Evolutionary conservation across 352 stramenopile genomes (phyloP), one percentile per base, ranked within the genome.

Genomic region (Phytophthora podocarpi): DNA sequence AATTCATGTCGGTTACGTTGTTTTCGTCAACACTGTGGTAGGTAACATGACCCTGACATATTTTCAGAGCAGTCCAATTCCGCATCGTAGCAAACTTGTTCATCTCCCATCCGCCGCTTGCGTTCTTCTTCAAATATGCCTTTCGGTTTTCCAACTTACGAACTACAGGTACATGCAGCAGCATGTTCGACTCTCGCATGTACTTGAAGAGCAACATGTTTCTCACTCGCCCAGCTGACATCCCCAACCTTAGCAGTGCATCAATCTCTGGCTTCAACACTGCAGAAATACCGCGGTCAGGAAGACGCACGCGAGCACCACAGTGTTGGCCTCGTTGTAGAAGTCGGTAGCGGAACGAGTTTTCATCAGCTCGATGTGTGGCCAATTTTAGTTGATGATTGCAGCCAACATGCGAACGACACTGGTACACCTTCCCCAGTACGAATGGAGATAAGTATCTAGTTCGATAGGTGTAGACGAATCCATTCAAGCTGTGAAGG

Each of bases 191-290:
- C 13, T 64, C 35, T 10, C 30, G 16, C 4, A 49, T 11, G 16
- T 56, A 45, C 55, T 52, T 52, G 18, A 50, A 51, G 3, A 56
- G 27, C 1, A 63, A 1, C 43, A 50, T 43, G 15, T 63, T 63
- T 1, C 54, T 3, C 1, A 55, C 35, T 2, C 48, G 16, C 11
- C 48, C 16, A 8, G 40, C 48, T 0, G 18, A 11, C 40, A 59
- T 60, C 3, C 58, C 58, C 20, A 66, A 40, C 2, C 36, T 15
- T 15, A 59, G 18, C 1, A 65, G 47, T 5, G 46, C 26, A 36
- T 60, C 58, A 10, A 66, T 21, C 11, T 54, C 48, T 9, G 34
- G 34, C 11, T 54, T 66, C 9, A 55, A 12, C 16, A 55, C 15
- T 6, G 26, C 24, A 5, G 26, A 48, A 45, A 59, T 66, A 5